Evolutionary conservation across 768 basidiomycete species (phyloP).

Genomic region (Panellus pusillus): DNA sequence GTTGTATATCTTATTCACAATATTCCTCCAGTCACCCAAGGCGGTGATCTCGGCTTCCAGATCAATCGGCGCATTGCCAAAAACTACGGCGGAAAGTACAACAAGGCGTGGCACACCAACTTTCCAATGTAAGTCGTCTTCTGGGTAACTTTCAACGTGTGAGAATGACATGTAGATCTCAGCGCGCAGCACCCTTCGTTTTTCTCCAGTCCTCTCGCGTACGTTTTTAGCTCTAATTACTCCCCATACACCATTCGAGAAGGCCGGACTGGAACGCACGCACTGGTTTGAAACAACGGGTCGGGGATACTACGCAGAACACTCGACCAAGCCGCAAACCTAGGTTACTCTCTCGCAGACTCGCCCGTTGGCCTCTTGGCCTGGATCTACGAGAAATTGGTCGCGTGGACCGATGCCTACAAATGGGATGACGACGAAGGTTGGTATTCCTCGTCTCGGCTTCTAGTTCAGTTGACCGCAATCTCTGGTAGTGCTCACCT

Average conservation of each 20-base stretch:
- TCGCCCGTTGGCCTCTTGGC: constrained; percentile 42
- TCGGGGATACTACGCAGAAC: constrained; percentile 30
- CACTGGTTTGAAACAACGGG: constrained; percentile 23
- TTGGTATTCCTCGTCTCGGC: constrained; percentile 12
- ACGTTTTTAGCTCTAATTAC: constrained; percentile 4
- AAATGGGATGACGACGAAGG: constrained; percentile 54
- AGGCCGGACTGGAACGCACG: constrained; percentile 23
- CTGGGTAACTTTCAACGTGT: neutral
- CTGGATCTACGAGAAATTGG: constrained; percentile 29
- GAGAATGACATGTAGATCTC: neutral
- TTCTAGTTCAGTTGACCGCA: constrained; percentile 12
- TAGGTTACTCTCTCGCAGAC: constrained; percentile 45
- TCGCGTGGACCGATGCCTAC: constrained; percentile 39
- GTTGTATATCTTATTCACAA: neutral
- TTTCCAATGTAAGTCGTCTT: constrained; percentile 27
- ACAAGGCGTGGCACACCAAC: constrained; percentile 49
- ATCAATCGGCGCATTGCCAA: constrained; percentile 32
- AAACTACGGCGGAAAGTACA: constrained; percentile 33
- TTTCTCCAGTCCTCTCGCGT: constrained; percentile 10
- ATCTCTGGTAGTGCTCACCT: constrained; percentile 52
- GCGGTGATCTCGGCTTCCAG: constrained; percentile 45
- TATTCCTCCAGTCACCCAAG: constrained; percentile 34
- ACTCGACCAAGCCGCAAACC: constrained; percentile 39
- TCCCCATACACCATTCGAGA: constrained; percentile 21
- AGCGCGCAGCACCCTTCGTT: constrained; percentile 12